phyloP scores from a whole-genome alignment of 352 stramenopile genomes.

The Globisporangium irregulare region DNA sequence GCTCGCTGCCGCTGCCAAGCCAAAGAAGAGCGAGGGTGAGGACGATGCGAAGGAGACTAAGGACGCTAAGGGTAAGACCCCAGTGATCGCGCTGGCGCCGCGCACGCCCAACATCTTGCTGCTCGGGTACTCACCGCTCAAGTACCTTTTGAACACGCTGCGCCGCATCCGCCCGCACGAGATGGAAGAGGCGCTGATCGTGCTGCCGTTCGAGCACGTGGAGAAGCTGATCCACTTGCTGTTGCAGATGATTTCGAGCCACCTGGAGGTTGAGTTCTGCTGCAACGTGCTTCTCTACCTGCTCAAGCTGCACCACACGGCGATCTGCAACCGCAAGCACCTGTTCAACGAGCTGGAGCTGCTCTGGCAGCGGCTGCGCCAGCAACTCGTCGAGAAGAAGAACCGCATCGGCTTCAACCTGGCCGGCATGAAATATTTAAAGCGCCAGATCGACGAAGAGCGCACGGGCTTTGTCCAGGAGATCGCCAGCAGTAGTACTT shows the following conservation, averaged over 20 bases:
- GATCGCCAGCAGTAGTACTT: slow-evolving; percentile 27
- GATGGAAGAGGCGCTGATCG: slow-evolving; percentile 96
- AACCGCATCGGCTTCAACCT: slow-evolving; percentile 88
- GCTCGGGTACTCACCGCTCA: slow-evolving; percentile 92
- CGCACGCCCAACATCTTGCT: slow-evolving; percentile 92
- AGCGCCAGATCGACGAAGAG: slow-evolving; percentile 77
- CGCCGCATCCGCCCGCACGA: slow-evolving; percentile 92
- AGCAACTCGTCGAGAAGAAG: slow-evolving; percentile 75
- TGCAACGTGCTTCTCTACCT: slow-evolving; percentile 74
- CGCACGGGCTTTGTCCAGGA: slow-evolving; percentile 78
- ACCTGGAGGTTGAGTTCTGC: slow-evolving; percentile 93
- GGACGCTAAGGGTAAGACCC: slow-evolving; percentile 25
- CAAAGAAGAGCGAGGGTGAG: slow-evolving; percentile 6
- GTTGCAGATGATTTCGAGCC: slow-evolving; percentile 83
- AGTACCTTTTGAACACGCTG: slow-evolving; percentile 94
- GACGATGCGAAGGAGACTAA: slow-evolving; percentile 30
- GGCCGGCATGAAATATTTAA: slow-evolving; percentile 86
- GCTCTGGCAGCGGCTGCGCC: slow-evolving; percentile 72
- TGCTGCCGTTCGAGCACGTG: slow-evolving; percentile 96
- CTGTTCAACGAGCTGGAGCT: slow-evolving; percentile 80
- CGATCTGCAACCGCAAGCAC: slow-evolving; percentile 61
- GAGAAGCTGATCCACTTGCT: slow-evolving; percentile 93
- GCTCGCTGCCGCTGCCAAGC: background rate
- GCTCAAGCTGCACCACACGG: slow-evolving; percentile 75
- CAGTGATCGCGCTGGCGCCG: slow-evolving; percentile 36